Conservation (phyloP, 495 filamentous ascomycete species). For the Letharia columbiana region DNA sequence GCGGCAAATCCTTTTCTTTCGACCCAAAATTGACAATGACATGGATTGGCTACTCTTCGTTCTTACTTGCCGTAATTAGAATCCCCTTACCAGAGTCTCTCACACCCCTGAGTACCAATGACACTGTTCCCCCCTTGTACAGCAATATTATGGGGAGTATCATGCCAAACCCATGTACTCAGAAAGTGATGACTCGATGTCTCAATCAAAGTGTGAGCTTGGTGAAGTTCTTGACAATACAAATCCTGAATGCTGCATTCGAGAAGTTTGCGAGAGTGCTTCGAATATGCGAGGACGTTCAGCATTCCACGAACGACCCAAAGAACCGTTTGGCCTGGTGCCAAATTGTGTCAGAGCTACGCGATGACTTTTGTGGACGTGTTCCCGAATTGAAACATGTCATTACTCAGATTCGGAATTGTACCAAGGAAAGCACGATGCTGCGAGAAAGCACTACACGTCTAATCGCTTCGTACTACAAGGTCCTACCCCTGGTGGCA, state of each 20-base stretch:
- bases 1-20: slow-evolving; percentile 69
- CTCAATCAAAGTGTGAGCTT: slow-evolving; percentile 65
- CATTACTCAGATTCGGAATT: slow-evolving; percentile 56
- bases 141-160: slow-evolving; percentile 69
- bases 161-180: slow-evolving; percentile 71
- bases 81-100: slow-evolving; percentile 52
- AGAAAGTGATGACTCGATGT: slow-evolving; percentile 67
- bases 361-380: slow-evolving; percentile 65
- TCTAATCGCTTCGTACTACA: slow-evolving; percentile 69
- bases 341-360: slow-evolving; percentile 53
- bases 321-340: slow-evolving; percentile 40
- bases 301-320: neutral
- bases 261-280: slow-evolving; percentile 60
- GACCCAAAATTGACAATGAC: slow-evolving; percentile 86
- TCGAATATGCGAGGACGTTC: slow-evolving; percentile 35
- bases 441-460: slow-evolving; percentile 70
- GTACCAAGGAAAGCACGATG: slow-evolving; percentile 56
- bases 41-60: slow-evolving; percentile 87
- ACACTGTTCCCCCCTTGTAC: slow-evolving; percentile 51
- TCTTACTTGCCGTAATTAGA: slow-evolving; percentile 70
- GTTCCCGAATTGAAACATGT: slow-evolving; percentile 73
- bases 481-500: slow-evolving; percentile 69
- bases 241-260: slow-evolving; percentile 67
- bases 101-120: neutral
- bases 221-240: slow-evolving; percentile 72